phyloP scores from a whole-genome alignment of 2,329 filamentous ascomycete genomes.

The Endothia cerciana region DNA sequence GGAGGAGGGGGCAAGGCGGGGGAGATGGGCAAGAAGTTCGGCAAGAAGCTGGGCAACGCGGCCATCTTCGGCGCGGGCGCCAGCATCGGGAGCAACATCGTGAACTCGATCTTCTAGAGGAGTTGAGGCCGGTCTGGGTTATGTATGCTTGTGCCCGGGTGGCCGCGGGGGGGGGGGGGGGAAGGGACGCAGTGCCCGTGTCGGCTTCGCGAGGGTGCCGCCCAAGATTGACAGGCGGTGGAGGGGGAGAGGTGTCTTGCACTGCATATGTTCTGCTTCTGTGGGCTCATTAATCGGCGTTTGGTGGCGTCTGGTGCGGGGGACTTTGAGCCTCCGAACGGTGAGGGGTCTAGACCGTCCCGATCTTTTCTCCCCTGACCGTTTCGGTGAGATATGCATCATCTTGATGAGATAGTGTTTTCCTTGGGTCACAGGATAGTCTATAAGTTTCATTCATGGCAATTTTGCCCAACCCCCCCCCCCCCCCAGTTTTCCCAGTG shows the following conservation, averaged over 20 bases:
- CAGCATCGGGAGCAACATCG: constrained; percentile 85
- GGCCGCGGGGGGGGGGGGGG: background rate
- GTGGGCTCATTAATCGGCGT: background rate
- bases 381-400: background rate
- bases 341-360: background rate
- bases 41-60: constrained; percentile 85
- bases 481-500: too few species aligned
- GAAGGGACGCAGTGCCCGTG: too few species aligned
- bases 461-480: background rate
- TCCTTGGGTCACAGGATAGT: background rate
- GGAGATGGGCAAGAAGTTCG: constrained; percentile 89
- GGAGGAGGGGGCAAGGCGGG: constrained; percentile 65
- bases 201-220: too few species aligned
- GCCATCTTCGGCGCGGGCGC: constrained; percentile 94
- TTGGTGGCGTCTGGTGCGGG: background rate
- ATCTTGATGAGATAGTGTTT: constrained; percentile 17
- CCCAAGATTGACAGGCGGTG: too few species aligned
- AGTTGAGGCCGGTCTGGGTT: background rate
- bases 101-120: constrained; percentile 83
- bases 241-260: too few species aligned
- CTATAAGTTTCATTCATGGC: background rate
- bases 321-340: background rate
- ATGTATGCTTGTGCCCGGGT: too few species aligned
- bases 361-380: background rate
- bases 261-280: too few species aligned